Evolutionary conservation across 352 stramenopile species (phyloP).

Genomic region (Aphanomyces cochlioides): DNA sequence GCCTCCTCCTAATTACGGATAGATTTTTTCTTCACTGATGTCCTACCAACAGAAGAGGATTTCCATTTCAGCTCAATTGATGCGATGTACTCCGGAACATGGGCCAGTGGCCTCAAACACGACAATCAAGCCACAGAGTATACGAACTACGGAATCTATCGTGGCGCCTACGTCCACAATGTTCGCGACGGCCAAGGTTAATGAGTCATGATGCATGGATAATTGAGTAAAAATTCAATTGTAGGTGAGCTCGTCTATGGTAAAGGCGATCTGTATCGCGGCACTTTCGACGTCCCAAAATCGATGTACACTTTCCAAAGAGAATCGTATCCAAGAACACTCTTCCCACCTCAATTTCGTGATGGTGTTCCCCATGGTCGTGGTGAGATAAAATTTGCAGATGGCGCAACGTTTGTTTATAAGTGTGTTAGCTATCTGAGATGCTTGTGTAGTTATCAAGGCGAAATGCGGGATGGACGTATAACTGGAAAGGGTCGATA

Average conservation of each 20-base stretch:
- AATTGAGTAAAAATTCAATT: too few species aligned
- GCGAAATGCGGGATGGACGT: constrained; percentile 56
- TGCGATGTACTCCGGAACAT: constrained; percentile 51
- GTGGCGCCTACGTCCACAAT: constrained; percentile 53
- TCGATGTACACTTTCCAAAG: constrained; percentile 45
- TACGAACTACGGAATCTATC: constrained; percentile 60
- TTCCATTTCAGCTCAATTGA: constrained; percentile 70
- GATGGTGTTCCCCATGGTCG: constrained; percentile 51
- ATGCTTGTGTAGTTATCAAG: constrained; percentile 41
- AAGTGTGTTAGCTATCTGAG: too few species aligned
- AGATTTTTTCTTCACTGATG: constrained; percentile 37
- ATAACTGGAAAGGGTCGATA: constrained; percentile 55
- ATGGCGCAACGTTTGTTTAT: constrained; percentile 38
- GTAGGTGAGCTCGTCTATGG: constrained; percentile 54
- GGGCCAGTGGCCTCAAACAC: constrained; percentile 51
- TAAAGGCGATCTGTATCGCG: constrained; percentile 46
- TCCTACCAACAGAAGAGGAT: constrained; percentile 37
- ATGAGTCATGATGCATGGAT: not conserved
- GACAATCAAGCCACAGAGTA: constrained; percentile 48
- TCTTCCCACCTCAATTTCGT: constrained; percentile 53
- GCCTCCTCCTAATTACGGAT: not conserved
- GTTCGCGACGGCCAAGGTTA: constrained; percentile 35
- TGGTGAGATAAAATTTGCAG: constrained; percentile 50
- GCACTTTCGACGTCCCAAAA: constrained; percentile 47
- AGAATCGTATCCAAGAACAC: constrained; percentile 37